These are phyloP conservation scores for Lactarius evosmus DNA, from an alignment of 768 basidiomycete species.

Conservation along the genomic window DNA sequence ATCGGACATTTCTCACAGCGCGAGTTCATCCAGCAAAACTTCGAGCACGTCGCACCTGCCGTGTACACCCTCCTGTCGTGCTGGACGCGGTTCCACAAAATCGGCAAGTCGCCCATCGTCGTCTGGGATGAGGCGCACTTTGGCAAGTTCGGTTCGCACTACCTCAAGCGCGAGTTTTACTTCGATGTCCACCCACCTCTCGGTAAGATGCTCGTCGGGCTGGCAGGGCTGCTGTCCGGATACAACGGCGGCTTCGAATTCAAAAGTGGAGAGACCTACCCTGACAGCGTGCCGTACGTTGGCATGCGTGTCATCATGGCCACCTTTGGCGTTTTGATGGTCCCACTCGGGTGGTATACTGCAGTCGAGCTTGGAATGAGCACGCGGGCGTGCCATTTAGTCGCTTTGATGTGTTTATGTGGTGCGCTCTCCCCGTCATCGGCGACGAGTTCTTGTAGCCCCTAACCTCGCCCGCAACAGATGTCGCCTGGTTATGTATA, in stretches of 20 bases:
- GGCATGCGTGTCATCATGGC: conserved; percentile 96
- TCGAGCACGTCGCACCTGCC: conserved; percentile 71
- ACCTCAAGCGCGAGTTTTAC: conserved; percentile 98
- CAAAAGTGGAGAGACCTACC: conserved; percentile 86
- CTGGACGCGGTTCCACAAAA: conserved; percentile 92
- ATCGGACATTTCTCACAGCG: conserved; percentile 39
- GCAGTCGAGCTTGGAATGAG: conserved; percentile 93
- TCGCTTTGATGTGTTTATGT: conserved; percentile 88
- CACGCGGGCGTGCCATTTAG: conserved; percentile 83
- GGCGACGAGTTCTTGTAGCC: not conserved
- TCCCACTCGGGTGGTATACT: conserved; percentile 96
- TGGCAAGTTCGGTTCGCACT: conserved; percentile 97
- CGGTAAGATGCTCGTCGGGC: conserved; percentile 97
- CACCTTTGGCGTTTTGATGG: conserved; percentile 91
- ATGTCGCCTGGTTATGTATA: conserved; percentile 95
- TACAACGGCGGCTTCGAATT: conserved; percentile 93
- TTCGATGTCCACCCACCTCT: conserved; percentile 99
- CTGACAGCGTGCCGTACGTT: conserved; percentile 81
- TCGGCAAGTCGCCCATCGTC: conserved; percentile 80
- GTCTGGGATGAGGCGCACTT: conserved; percentile 99
- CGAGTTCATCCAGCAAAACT: conserved; percentile 78
- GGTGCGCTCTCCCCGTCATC: conserved; percentile 47
- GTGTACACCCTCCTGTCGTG: conserved; percentile 92
- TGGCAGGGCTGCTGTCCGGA: conserved; percentile 86
- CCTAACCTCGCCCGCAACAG: conserved; percentile 40